These are phyloP conservation scores for Dactylis glomerata DNA, from an alignment of 176 grass and related monocot genomes.

Conservation along the genomic window DNA sequence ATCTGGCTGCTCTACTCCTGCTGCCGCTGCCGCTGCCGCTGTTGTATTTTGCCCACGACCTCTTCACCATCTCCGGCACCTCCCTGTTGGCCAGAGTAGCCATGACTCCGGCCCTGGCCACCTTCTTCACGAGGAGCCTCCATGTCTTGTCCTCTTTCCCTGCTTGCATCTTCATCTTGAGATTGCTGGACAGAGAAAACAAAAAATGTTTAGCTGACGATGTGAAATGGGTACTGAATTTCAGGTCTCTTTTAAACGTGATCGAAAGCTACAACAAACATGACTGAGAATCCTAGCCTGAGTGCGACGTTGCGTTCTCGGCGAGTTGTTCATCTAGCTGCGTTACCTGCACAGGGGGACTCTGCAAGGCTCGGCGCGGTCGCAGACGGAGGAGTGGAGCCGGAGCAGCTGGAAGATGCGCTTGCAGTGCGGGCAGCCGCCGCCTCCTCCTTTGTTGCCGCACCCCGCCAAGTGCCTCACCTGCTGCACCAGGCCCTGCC, in stretches of 20 bases:
- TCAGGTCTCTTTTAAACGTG: neutral
- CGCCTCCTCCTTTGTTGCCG: constrained; percentile 3
- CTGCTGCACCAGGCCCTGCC: constrained; percentile 44
- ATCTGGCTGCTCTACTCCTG: constrained; percentile 26
- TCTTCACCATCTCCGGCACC: constrained; percentile 46
- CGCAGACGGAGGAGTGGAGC: constrained; percentile 72
- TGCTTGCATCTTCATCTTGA: constrained; percentile 48
- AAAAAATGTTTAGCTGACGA: neutral
- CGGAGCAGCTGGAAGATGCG: constrained; percentile 53
- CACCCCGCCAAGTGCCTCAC: constrained; percentile 54
- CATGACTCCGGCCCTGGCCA: constrained; percentile 51
- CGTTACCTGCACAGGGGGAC: constrained; percentile 64
- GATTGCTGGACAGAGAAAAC: constrained; percentile 30
- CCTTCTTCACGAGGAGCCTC: constrained; percentile 74
- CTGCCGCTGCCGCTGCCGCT: neutral
- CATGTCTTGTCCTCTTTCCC: constrained; percentile 47
- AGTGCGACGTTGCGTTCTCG: too few species aligned
- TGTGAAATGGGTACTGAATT: neutral
- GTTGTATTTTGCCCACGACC: constrained; percentile 41
- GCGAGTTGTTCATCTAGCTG: neutral
- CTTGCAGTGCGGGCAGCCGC: constrained; percentile 57
- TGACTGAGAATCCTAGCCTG: too few species aligned
- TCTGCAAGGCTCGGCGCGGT: constrained; percentile 31
- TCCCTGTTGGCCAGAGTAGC: constrained; percentile 44
- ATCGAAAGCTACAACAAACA: neutral